Evolutionary conservation across 1,284 basidiomycete species (phyloP).

Genomic region (Microbotryomycetes sp.): DNA sequence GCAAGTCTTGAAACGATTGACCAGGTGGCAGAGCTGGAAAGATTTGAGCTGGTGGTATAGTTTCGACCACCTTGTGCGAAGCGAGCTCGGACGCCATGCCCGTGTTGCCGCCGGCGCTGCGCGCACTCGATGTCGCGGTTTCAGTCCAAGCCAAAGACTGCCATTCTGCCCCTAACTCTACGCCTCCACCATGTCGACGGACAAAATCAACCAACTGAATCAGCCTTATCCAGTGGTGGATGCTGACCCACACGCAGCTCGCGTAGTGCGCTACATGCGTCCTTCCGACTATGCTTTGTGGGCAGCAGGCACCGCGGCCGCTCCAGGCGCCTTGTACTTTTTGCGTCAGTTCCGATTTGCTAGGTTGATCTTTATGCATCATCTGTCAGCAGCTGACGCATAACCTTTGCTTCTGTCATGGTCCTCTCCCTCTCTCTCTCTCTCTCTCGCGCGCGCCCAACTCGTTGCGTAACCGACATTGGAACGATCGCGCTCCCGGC

Average conservation of each 20-base stretch:
- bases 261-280: conserved; percentile 86
- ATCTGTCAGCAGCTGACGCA: not conserved
- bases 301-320: conserved; percentile 71
- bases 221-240: conserved; percentile 35
- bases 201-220: conserved; percentile 27
- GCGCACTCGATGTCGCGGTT: no score
- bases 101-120: not conserved
- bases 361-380: no score
- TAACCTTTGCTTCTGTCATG: not conserved
- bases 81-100: not conserved
- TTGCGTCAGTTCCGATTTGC: conserved; percentile 55
- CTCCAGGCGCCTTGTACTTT: conserved; percentile 65
- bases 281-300: conserved; percentile 79
- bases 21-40: conserved; percentile 1
- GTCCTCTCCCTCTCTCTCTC: not conserved
- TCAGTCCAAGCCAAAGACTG: not conserved
- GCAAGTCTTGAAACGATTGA: conserved; percentile 28
- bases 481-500: not conserved
- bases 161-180: not conserved
- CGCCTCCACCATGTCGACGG: not conserved
- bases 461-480: not conserved
- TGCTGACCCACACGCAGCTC: conserved; percentile 74
- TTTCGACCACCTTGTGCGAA: not conserved
- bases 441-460: not conserved
- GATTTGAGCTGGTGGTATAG: not conserved